Base-by-base conservation (phyloP, 106 monocot species). In the Alisma plantagoaquatica region DNA sequence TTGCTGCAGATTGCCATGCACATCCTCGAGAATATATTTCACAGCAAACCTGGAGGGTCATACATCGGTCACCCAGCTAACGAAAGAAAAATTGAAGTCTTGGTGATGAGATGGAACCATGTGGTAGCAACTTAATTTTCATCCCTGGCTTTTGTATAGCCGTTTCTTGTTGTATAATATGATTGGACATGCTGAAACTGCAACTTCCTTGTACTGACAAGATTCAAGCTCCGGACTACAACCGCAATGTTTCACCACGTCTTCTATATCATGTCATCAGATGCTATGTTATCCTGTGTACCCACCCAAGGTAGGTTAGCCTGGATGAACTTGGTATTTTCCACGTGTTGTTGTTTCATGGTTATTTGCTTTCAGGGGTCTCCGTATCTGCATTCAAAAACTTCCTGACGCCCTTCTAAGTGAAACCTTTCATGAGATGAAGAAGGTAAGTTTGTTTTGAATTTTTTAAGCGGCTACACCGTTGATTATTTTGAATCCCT, bases 1-100 rank as follows among this genome's bases (percentile, higher is more conserved):
- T 33, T 23, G 28, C 10, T 38, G 63, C 66, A 80, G 80, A 68
- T 80, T 67, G 70, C 80, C 8, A 63, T 80, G 80, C 80, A 75
- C 53, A 71, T 80, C 27, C 66, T 80, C 19, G 80, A 80, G 44
- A 71, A 70, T 51, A 75, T 80, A 23, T 53, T 80, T 29, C 60
- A 47, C 17, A 63, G 64, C 41, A 30, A 26, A 2, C 47, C 50
- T 48, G 80, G 75, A 27, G 56, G 66, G 27, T 63, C 45, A 10
- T 71, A 65, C 45, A 35, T 80, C 31, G 70, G 80, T 27, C 27
- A 51, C 29, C 59, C 73, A 14, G 20, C 3, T 0, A 28, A 42
- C 24, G 48, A 58, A 3, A 17, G 27, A 22, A 38, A 70, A 3
- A 42, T 80, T 11, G 45, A 53, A 17, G 47, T 23, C 18, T 42